Evolutionary conservation across 2,329 filamentous ascomycete genomes (phyloP).

Genomic region (Sclerotinia minor): DNA sequence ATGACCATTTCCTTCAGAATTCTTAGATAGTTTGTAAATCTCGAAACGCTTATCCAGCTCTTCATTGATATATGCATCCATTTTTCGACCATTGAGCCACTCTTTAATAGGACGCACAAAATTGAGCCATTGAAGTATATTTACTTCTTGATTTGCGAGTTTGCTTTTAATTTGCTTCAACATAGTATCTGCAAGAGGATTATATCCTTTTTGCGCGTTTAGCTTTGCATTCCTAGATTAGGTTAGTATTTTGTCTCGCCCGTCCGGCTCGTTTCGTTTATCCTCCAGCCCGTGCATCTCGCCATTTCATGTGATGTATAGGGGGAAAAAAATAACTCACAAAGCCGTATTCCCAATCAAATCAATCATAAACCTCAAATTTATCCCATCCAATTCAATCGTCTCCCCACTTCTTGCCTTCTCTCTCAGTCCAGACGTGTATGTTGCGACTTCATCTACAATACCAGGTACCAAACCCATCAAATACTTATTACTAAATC

Average conservation of each 20-base stretch:
- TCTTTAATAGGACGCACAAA: slow-evolving; percentile 28
- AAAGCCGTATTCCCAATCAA: slow-evolving; percentile 30
- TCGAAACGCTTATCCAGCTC: slow-evolving; percentile 34
- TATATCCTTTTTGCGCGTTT: slow-evolving; percentile 30
- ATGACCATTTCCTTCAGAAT: slow-evolving; percentile 17
- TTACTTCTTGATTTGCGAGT: slow-evolving; percentile 27
- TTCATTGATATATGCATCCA: slow-evolving; percentile 33
- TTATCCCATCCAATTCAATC: slow-evolving; percentile 30
- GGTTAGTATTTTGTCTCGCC: not conserved
- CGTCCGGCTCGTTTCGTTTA: not conserved
- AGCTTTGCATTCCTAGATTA: slow-evolving; percentile 25
- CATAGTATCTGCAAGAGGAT: slow-evolving; percentile 32
- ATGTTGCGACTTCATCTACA: slow-evolving; percentile 28
- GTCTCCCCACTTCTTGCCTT: slow-evolving; percentile 29
- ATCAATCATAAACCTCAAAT: slow-evolving; percentile 33
- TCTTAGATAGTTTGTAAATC: not conserved
- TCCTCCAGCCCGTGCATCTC: not conserved
- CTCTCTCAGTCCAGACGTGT: slow-evolving; percentile 21
- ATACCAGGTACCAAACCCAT: slow-evolving; percentile 29
- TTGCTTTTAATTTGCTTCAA: slow-evolving; percentile 31
- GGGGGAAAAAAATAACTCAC: not conserved
- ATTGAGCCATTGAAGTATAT: slow-evolving; percentile 29
- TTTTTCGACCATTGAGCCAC: slow-evolving; percentile 31
- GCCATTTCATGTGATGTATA: not conserved
- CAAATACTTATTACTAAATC: slow-evolving; percentile 32